Evolutionary conservation across 768 basidiomycete genomes (phyloP).

Genomic region (Psilocybe cubensis): DNA sequence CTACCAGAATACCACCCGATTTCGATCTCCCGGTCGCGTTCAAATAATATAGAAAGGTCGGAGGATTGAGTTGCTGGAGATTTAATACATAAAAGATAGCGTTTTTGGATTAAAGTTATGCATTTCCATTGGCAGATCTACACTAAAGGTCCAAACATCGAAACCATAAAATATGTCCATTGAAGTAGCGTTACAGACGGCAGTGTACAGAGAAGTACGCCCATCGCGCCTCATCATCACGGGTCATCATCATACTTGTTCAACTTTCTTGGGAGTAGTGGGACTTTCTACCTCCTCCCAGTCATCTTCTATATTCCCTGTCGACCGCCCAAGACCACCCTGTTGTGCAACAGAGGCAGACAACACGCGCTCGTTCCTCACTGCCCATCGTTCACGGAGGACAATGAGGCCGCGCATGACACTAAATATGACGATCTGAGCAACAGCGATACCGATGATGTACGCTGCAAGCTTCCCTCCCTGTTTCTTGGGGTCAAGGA

Average conservation of each 20-base stretch:
- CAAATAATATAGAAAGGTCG: too few species aligned
- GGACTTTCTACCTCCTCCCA: constrained; percentile 46
- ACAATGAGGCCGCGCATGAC: constrained; percentile 45
- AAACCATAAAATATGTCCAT: not conserved
- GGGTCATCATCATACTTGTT: not conserved
- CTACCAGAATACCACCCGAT: too few species aligned
- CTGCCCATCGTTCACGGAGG: constrained; percentile 35
- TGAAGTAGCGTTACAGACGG: not conserved
- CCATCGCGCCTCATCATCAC: too few species aligned
- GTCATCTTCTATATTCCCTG: constrained; percentile 32
- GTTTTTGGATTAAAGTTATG: too few species aligned
- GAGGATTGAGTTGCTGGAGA: too few species aligned
- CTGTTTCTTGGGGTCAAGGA: constrained; percentile 58
- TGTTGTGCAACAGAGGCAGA: not conserved
- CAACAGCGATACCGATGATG: constrained; percentile 61
- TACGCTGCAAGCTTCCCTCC: constrained; percentile 56
- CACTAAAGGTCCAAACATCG: too few species aligned
- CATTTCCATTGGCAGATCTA: too few species aligned
- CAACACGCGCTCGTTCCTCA: constrained; percentile 17
- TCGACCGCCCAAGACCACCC: constrained; percentile 7
- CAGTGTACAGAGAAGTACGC: not conserved
- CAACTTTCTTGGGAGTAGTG: not conserved
- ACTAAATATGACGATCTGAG: constrained; percentile 53
- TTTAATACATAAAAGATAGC: too few species aligned
- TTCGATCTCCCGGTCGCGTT: too few species aligned